phyloP scores from a whole-genome alignment of 1,284 basidiomycete genomes.

The Boletus holoroseus region DNA sequence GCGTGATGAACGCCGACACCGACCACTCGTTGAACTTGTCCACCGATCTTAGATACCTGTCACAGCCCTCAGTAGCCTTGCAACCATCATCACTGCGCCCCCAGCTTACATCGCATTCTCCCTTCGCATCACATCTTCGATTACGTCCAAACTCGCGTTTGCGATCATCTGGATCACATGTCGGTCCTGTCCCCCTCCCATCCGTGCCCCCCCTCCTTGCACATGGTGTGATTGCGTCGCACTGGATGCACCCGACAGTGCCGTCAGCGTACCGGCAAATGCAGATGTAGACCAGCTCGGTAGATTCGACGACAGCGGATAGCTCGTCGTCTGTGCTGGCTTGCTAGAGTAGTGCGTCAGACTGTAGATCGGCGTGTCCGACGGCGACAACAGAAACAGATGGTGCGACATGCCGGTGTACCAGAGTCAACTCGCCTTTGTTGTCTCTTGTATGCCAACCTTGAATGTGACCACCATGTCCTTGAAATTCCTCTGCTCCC shows the following conservation, averaged over 20 bases:
- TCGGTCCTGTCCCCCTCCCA: constrained; percentile 73
- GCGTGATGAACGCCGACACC: constrained; percentile 88
- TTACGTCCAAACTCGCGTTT: constrained; percentile 83
- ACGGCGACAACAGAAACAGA: constrained; percentile 74
- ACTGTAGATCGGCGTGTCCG: constrained; percentile 76
- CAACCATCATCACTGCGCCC: constrained; percentile 12
- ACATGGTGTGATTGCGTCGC: constrained; percentile 56
- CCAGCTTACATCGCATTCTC: constrained; percentile 76
- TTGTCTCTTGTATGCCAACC: constrained; percentile 13
- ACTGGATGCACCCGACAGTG: constrained; percentile 75
- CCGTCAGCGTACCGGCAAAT: constrained; percentile 80
- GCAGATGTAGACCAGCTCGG: constrained; percentile 83
- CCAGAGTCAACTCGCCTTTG: constrained; percentile 6
- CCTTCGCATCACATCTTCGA: constrained; percentile 86
- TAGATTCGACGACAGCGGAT: constrained; percentile 70
- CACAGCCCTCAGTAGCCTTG: constrained; percentile 17
- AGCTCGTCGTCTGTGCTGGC: constrained; percentile 51
- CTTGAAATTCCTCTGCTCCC: constrained; percentile 6
- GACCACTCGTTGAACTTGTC: constrained; percentile 98
- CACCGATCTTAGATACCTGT: constrained; percentile 86
- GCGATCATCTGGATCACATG: constrained; percentile 97
- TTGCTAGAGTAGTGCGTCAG: constrained; percentile 75
- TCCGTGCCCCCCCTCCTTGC: constrained; percentile 55
- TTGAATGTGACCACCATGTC: constrained; percentile 2
- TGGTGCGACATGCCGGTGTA: constrained; percentile 66